Evolutionary conservation across 164 flowering plant genomes (phyloP), one percentile per base, ranked within the genome.

Genomic region (Stephania cephalantha): DNA sequence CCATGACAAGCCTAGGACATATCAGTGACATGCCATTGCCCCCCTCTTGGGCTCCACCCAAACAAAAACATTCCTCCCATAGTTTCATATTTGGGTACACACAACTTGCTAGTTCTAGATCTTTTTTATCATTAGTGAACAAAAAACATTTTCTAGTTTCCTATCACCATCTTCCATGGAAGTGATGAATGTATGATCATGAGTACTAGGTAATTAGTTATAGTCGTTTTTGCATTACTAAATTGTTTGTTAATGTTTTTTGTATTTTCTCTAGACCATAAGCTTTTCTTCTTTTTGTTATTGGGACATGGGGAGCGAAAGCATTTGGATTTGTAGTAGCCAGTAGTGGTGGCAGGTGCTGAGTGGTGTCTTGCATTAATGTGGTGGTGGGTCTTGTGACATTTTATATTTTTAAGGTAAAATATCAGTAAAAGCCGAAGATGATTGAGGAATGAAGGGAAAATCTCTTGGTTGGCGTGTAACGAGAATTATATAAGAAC

Each of bases 371-470:
- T 50, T 66, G 73, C 75, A 71, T 69, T 55, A 71, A 58, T 61
- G 30, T 9, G 22, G 71, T 67, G 31, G 71, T 67, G 76, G 71
- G 52, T 48, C 71, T 71, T 75, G 46, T 66, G 77, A 72, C 13
- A 50, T 15, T 35, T 35, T 35, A 50, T 10, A 50, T 50, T 10
- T 50, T 10, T 50, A 50, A 50, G 55, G 55, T 50, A 50, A 72
- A 84, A 74, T 71, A 58, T 58, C 18, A 81, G 79, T 76, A 84
- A 83, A 83, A 86, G 86, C 76, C 50, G 83, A 84, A 85, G 87
- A 90, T 90, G 92, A 90, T 88, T 90, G 90, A 86, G 85, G 86
- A 86, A 86, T 88, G 86, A 89, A 86, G 83, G 86, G 83, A 74
- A 86, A 81, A 88, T 90, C 87, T 86, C 89, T 89, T 85, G 90